Percentiles rank a stretch among this genome's conserved stretches.
phyloP scores from a whole-genome alignment of 129 eudicot species.

The Artemisia annua region DNA sequence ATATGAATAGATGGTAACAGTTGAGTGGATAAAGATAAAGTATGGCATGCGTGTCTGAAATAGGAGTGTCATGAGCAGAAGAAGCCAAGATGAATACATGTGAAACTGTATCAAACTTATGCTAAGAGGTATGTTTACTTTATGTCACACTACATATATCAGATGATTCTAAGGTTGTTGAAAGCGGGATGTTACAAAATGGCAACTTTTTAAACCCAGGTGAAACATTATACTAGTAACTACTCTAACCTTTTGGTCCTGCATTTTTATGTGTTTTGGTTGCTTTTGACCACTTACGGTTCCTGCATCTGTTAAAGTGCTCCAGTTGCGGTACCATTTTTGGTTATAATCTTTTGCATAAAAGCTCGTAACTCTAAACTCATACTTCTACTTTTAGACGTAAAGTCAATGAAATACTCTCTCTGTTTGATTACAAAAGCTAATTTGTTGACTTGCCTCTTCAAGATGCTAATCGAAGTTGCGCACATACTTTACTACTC shows the following conservation, averaged over 20 bases:
- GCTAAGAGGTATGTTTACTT: not conserved
- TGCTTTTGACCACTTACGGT: not conserved
- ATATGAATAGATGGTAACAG: not conserved
- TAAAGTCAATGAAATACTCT: conserved; percentile 1
- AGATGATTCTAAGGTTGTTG: not conserved
- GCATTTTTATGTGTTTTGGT: not conserved
- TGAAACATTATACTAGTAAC: not conserved
- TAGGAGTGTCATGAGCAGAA: not conserved
- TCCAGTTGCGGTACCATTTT: not conserved
- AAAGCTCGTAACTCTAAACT: not conserved
- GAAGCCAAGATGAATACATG: not conserved
- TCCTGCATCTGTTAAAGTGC: not conserved
- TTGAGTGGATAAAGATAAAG: not conserved
- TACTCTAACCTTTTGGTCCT: not conserved
- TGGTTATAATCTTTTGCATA: conserved; percentile 3
- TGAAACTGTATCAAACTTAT: conserved; percentile 9
- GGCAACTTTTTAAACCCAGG: not conserved
- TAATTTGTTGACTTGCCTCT: not conserved
- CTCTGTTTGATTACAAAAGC: conserved; percentile 21
- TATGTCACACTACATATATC: not conserved
- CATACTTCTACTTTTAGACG: not conserved
- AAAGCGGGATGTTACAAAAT: conserved; percentile 2
- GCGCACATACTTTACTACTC: conserved; percentile 9
- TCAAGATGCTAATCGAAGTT: conserved; percentile 12
- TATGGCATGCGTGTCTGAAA: conserved; percentile 2